Evolutionary conservation across 2,329 filamentous ascomycete species (phyloP), one percentile per base, ranked within the genome.

Genomic region (Venturia carpophila): DNA sequence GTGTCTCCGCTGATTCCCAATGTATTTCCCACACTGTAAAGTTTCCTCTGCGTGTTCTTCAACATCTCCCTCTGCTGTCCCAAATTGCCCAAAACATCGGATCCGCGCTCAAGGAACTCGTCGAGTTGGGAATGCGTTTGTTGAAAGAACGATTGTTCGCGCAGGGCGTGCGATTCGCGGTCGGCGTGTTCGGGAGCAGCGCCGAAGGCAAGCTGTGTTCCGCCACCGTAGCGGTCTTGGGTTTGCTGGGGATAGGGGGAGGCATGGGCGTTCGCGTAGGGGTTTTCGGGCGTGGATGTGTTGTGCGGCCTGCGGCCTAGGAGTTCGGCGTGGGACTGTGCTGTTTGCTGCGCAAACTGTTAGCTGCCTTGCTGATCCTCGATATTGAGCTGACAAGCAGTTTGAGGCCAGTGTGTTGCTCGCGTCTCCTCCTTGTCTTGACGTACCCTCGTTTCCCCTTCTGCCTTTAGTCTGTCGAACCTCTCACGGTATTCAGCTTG

Each of bases 21-120:
- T 27, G 94, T 97, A 73, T 96, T 97, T 7, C 91, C 94, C 24
- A 97, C 92, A 70, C 86, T 93, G 74, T 97, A 97, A 62, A 99
- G 80, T 74, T 87, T 86, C 75, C 88, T 88, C 77, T 99, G 94
- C 27, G 94, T 97, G 63, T 88, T 90, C 80, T 99, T 99, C 68
- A 99, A 82, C 79, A 97, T 92, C 74, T 97, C 93, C 64, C 91
- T 84, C 79, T 99, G 94, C 72, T 94, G 84, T 3, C 90, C 89
- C 65, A 99, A 77, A 76, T 97, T 92, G 7, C 90, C 89, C 37
- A 97, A 81, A 45, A 99, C 94, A 0, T 92, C 91, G 73, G 96
- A 87, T 0, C 94, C 94, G 2, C 93, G 83, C 60, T 95, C 92
- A 65, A 99, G 84, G 73, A 96, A 99, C 70, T 97, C 93, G 74